A percentile compares a stretch with the other conserved stretches of the same genome.
Conservation (phyloP, 805 yeast genomes). For the Starmerella davenportii region DNA sequence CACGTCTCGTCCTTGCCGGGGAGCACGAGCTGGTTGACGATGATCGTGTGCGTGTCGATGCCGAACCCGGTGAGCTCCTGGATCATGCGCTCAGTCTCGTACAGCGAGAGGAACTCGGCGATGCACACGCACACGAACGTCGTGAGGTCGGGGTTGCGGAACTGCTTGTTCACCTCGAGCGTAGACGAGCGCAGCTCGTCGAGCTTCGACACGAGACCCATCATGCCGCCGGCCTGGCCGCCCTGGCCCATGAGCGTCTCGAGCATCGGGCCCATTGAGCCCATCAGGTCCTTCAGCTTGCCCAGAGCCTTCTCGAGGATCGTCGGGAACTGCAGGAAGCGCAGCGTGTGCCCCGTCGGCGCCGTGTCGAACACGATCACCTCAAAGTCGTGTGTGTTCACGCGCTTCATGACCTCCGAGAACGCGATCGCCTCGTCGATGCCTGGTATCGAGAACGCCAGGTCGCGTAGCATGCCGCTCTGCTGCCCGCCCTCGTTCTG, state of each 20-base stretch:
- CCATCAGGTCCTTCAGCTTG: constrained; percentile 71
- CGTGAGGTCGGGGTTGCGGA: constrained; percentile 88
- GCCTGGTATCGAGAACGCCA: constrained; percentile 93
- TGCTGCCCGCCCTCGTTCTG: constrained; percentile 27
- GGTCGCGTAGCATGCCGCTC: constrained; percentile 62
- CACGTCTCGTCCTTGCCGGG: constrained; percentile 59
- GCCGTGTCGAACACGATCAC: constrained; percentile 98
- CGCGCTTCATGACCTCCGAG: constrained; percentile 94
- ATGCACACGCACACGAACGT: constrained; percentile 90
- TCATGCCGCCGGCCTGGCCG: constrained; percentile 20
- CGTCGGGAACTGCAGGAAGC: constrained; percentile 87
- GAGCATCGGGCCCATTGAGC: constrained; percentile 80
- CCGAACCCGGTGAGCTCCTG: constrained; percentile 89
- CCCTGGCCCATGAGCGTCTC: constrained; percentile 51
- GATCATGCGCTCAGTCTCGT: constrained; percentile 94
- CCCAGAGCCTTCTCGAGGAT: constrained; percentile 74
- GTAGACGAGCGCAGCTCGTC: constrained; percentile 67
- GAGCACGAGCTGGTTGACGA: constrained; percentile 81
- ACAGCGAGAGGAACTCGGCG: constrained; percentile 85
- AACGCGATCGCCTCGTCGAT: constrained; percentile 95
- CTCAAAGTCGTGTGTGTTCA: constrained; percentile 59
- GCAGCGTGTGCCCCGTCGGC: constrained; percentile 94
- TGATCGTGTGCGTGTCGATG: constrained; percentile 92
- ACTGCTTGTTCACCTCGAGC: constrained; percentile 78
- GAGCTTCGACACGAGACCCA: constrained; percentile 61